A percentile compares a stretch with the other conserved stretches of the same genome.
Conservation (phyloP, 2,329 filamentous ascomycete genomes). For the Emericellopsis atlantica region DNA sequence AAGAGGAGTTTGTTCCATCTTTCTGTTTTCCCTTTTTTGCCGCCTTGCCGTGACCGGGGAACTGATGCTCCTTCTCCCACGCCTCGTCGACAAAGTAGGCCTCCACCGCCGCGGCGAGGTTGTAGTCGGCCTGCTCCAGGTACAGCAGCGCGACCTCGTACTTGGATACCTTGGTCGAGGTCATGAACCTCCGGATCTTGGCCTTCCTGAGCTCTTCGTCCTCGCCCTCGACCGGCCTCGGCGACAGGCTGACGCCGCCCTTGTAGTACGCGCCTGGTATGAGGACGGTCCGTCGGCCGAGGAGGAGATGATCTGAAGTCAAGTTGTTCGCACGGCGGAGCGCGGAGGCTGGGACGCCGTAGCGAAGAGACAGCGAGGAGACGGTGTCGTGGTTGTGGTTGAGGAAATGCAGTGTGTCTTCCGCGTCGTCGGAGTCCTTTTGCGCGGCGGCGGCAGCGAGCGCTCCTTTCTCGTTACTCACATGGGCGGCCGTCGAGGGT, state of each 20-base stretch:
- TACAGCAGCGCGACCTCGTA: conserved; percentile 67
- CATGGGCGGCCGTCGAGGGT: not conserved
- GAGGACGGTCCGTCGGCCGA: conserved; percentile 54
- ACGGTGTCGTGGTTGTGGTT: conserved; percentile 57
- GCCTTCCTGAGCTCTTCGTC: conserved; percentile 60
- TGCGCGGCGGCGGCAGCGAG: conserved; percentile 6
- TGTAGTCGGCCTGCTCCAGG: conserved; percentile 55
- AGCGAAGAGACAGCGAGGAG: conserved; percentile 55
- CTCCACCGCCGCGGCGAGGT: conserved; percentile 51
- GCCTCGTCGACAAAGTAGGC: conserved; percentile 58
- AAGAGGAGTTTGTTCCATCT: not conserved
- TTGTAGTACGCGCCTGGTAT: conserved; percentile 62
- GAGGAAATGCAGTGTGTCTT: conserved; percentile 65
- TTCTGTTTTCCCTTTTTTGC: not conserved
- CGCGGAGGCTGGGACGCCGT: conserved; percentile 50
- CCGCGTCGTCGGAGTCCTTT: conserved; percentile 19
- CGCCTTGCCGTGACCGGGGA: not conserved
- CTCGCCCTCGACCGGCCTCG: conserved; percentile 59
- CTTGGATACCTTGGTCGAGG: conserved; percentile 63
- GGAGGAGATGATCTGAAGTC: conserved; percentile 57
- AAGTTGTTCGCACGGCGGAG: conserved; percentile 58
- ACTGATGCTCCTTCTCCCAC: conserved; percentile 61
- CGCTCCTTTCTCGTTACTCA: conserved; percentile 11
- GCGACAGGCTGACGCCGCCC: conserved; percentile 54
- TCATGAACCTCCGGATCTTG: conserved; percentile 67